These are phyloP conservation scores for Guyanaporus albipodus DNA, from an alignment of 768 basidiomycete species.

Conservation along the genomic window DNA sequence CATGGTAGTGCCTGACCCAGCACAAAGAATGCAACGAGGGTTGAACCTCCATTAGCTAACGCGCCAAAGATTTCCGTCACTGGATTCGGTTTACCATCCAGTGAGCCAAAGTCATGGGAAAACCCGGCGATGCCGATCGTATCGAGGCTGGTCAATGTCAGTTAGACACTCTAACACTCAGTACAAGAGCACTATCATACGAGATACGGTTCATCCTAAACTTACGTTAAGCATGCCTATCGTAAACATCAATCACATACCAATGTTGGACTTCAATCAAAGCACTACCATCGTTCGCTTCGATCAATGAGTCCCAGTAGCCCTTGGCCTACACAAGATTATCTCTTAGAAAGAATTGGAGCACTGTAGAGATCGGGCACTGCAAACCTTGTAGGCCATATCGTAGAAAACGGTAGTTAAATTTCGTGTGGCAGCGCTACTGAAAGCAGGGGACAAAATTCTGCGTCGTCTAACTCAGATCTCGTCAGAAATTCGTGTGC, in stretches of 20 bases:
- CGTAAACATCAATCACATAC: conserved; percentile 28
- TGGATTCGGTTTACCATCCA: conserved; percentile 38
- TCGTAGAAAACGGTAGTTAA: conserved; percentile 34
- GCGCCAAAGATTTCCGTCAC: no score
- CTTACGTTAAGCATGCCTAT: no score
- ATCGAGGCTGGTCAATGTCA: conserved; percentile 33
- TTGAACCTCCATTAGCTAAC: no score
- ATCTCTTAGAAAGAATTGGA: no score
- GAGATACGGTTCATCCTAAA: conserved; percentile 45
- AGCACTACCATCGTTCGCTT: conserved; percentile 25
- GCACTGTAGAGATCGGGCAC: no score
- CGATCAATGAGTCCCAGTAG: conserved; percentile 29
- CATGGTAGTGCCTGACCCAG: no score
- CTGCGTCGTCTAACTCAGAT: no score
- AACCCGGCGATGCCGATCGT: conserved; percentile 43
- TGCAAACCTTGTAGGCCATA: conserved; percentile 41
- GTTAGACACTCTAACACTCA: background rate
- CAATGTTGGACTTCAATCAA: conserved; percentile 47
- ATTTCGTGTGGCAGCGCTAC: conserved; percentile 35
- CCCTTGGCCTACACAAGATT: conserved; percentile 30
- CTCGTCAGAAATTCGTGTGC: no score
- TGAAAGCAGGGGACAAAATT: conserved; percentile 40
- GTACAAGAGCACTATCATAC: conserved; percentile 23
- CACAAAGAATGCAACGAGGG: no score
- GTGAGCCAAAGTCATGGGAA: conserved; percentile 43